phyloP scores from a whole-genome alignment of 148 eudicot genomes.

The Rhododendron griersonianum region DNA sequence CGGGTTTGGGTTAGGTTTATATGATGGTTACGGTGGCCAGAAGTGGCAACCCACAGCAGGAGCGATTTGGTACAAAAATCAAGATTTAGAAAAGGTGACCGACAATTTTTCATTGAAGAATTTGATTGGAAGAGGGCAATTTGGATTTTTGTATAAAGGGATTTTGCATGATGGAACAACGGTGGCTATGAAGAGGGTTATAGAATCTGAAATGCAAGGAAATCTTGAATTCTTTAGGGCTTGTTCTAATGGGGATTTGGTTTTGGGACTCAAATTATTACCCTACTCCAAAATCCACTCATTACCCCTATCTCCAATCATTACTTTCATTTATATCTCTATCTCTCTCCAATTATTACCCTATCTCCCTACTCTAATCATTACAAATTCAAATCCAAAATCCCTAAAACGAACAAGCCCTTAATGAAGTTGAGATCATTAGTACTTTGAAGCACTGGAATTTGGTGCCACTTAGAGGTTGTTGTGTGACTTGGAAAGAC shows the following conservation, averaged over 20 bases:
- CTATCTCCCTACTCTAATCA: no score
- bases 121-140: conserved; percentile 73
- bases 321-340: no score
- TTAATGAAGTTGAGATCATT: conserved; percentile 77
- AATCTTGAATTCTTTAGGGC: conserved; percentile 50
- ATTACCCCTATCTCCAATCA: no score
- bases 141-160: conserved; percentile 62
- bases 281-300: no score
- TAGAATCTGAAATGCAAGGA: conserved; percentile 58
- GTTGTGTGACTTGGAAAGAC: conserved; percentile 55
- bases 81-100: conserved; percentile 65
- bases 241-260: no score
- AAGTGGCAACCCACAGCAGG: conserved; percentile 50
- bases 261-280: no score
- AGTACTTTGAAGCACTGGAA: conserved; percentile 76
- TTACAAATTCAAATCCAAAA: no score
- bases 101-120: conserved; percentile 54
- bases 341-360: no score
- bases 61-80: conserved; percentile 63
- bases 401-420: no score
- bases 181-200: conserved; percentile 63
- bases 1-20: neutral
- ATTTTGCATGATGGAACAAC: conserved; percentile 42
- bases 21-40: conserved; percentile 37
- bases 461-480: conserved; percentile 76